Conservation (phyloP, 305 asterid genomes). For the Plantago rigida region DNA sequence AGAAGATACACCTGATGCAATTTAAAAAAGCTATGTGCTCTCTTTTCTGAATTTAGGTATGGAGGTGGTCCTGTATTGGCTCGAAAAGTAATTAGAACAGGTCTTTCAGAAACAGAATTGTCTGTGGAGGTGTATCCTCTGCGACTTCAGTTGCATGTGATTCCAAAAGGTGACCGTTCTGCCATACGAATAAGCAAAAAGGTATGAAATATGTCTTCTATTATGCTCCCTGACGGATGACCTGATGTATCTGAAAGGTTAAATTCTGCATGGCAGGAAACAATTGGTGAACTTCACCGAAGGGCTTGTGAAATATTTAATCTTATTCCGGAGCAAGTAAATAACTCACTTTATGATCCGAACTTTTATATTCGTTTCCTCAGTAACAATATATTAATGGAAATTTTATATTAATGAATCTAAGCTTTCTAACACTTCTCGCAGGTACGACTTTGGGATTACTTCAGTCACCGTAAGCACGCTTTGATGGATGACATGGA, state of each 20-base stretch:
- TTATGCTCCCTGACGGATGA: conserved; percentile 9
- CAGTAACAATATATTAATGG: conserved; percentile 4
- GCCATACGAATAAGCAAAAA: conserved; percentile 90
- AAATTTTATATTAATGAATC: neutral
- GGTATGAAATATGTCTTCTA: conserved; percentile 35
- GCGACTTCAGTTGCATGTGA: conserved; percentile 81
- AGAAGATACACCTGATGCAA: conserved; percentile 5
- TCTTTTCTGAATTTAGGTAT: conserved; percentile 58
- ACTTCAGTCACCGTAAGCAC: conserved; percentile 72
- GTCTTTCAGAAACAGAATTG: conserved; percentile 82
- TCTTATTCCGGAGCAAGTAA: conserved; percentile 77
- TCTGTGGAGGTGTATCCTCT: conserved; percentile 96
- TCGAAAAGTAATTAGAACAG: conserved; percentile 78
- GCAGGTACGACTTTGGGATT: conserved; percentile 84
- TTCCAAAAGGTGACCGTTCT: conserved; percentile 71
- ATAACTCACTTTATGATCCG: conserved; percentile 22
- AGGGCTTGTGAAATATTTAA: conserved; percentile 77
- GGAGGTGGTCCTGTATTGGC: conserved; percentile 92
- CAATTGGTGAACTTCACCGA: conserved; percentile 77
- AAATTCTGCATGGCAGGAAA: conserved; percentile 48
- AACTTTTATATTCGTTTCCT: conserved; percentile 14
- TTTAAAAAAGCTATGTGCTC: conserved; percentile 15
- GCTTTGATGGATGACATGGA: conserved; percentile 88
- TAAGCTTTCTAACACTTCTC: conserved; percentile 21
- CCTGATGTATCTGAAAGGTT: conserved; percentile 16